Percentiles rank a stretch among this genome's conserved stretches.
Evolutionary conservation across 2,329 filamentous ascomycete species (phyloP).

Genomic region (Rhynchosporium graminicola): DNA sequence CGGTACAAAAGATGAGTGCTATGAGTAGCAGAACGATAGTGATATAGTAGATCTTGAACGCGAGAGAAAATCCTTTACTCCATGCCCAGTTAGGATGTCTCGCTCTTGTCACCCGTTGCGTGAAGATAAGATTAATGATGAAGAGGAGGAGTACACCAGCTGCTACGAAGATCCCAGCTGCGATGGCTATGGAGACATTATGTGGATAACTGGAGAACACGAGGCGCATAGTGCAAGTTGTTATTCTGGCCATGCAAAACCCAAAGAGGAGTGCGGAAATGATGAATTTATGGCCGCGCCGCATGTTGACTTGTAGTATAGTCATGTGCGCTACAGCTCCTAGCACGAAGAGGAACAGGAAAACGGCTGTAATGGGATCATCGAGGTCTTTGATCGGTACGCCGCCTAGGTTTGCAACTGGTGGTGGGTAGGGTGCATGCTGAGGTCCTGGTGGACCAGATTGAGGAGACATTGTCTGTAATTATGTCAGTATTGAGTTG

Average conservation of each 20-base stretch:
- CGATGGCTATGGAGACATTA: slow-evolving; percentile 32
- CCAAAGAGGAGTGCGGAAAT: slow-evolving; percentile 59
- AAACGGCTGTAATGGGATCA: slow-evolving; percentile 63
- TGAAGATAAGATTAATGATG: slow-evolving; percentile 75
- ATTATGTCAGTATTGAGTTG: neutral
- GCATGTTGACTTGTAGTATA: slow-evolving; percentile 55
- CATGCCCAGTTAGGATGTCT: slow-evolving; percentile 72
- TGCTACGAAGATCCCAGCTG: slow-evolving; percentile 33
- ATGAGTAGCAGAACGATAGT: slow-evolving; percentile 60
- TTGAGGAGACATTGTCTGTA: slow-evolving; percentile 2
- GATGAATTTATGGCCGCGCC: slow-evolving; percentile 57
- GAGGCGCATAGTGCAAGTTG: slow-evolving; percentile 47
- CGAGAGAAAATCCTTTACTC: slow-evolving; percentile 52
- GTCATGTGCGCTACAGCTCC: slow-evolving; percentile 59
- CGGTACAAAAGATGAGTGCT: slow-evolving; percentile 64
- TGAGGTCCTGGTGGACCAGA: neutral
- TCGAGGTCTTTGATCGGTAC: slow-evolving; percentile 60
- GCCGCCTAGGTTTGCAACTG: slow-evolving; percentile 55
- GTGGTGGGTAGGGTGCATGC: slow-evolving; percentile 38
- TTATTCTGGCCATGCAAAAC: slow-evolving; percentile 49
- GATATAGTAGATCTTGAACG: slow-evolving; percentile 60
- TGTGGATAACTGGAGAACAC: slow-evolving; percentile 58
- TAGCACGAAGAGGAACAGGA: slow-evolving; percentile 58
- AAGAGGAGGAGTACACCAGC: slow-evolving; percentile 67
- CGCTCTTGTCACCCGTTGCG: slow-evolving; percentile 73